Evolutionary conservation across 345 rosid species (phyloP).

Genomic region (Bruguiera gymnorhiza): DNA sequence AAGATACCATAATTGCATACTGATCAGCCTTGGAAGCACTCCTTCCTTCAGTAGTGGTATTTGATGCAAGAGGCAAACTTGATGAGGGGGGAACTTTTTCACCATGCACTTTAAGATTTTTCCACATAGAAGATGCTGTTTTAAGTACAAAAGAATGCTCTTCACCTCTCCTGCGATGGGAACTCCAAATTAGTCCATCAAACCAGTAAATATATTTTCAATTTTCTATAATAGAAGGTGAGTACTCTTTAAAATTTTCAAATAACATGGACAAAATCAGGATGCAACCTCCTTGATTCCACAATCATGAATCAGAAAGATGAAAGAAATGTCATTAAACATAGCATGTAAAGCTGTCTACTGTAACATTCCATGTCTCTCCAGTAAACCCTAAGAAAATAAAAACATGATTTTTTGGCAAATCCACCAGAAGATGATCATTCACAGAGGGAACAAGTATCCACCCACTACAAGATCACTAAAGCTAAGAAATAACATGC

Average conservation of each 20-base stretch:
- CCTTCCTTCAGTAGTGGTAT: conserved; percentile 42
- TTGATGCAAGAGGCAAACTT: conserved; percentile 43
- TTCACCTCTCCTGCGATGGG: conserved; percentile 81
- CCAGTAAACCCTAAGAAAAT: too few species aligned
- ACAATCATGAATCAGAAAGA: too few species aligned
- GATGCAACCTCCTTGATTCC: too few species aligned
- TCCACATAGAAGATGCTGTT: conserved; percentile 61
- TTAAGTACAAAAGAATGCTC: conserved; percentile 94
- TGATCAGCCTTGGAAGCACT: conserved; percentile 46
- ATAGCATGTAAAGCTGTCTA: too few species aligned
- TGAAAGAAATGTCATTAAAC: too few species aligned
- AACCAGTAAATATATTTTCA: not conserved
- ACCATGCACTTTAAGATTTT: conserved; percentile 46
- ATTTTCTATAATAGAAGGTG: too few species aligned
- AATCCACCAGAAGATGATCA: not conserved
- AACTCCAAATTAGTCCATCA: conserved; percentile 8
- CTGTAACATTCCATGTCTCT: too few species aligned
- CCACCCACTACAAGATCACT: not conserved
- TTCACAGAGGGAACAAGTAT: not conserved
- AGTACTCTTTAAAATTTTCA: too few species aligned
- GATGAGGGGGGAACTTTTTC: conserved; percentile 46
- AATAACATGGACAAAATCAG: too few species aligned
- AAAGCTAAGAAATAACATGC: not conserved
- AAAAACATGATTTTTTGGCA: too few species aligned
- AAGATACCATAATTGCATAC: conserved; percentile 86